These are phyloP conservation scores for Candida glaebosa DNA, from an alignment of 805 yeast genomes.

Conservation along the genomic window DNA sequence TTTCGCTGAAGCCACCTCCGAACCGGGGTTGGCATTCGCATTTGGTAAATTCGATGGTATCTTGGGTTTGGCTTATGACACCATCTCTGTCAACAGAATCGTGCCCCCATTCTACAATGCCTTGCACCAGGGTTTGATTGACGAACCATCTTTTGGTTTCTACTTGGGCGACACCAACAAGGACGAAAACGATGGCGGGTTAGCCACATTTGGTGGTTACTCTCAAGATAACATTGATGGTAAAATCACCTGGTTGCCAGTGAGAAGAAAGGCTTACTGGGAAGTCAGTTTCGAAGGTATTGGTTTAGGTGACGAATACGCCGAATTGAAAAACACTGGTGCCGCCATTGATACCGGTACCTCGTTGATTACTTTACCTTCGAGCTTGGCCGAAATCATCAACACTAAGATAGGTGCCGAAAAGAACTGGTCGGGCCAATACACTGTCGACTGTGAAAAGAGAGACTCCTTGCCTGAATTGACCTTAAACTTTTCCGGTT, in stretches of 20 bases:
- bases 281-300: conserved; percentile 92
- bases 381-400: conserved; percentile 91
- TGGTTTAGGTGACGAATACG: conserved; percentile 89
- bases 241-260: conserved; percentile 91
- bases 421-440: conserved; percentile 97
- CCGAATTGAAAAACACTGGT: conserved; percentile 77
- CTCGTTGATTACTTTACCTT: conserved; percentile 90
- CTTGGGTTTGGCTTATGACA: conserved; percentile 88
- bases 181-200: conserved; percentile 73
- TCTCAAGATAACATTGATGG: conserved; percentile 77
- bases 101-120: conserved; percentile 96
- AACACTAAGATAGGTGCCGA: conserved; percentile 96
- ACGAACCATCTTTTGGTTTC: conserved; percentile 83
- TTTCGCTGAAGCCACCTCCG: conserved; percentile 95
- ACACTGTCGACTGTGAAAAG: conserved; percentile 82
- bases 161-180: conserved; percentile 77
- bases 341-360: conserved; percentile 99
- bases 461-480: conserved; percentile 87
- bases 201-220: conserved; percentile 93
- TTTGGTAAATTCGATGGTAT: conserved; percentile 99
- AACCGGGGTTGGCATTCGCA: conserved; percentile 97
- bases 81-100: conserved; percentile 82
- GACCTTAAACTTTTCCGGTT: conserved; percentile 84
- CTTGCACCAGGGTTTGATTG: conserved; percentile 73
- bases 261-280: conserved; percentile 99